Evolutionary conservation across 169 alveolate species (phyloP).

Genomic region (Plasmodium cynomolgi): DNA sequence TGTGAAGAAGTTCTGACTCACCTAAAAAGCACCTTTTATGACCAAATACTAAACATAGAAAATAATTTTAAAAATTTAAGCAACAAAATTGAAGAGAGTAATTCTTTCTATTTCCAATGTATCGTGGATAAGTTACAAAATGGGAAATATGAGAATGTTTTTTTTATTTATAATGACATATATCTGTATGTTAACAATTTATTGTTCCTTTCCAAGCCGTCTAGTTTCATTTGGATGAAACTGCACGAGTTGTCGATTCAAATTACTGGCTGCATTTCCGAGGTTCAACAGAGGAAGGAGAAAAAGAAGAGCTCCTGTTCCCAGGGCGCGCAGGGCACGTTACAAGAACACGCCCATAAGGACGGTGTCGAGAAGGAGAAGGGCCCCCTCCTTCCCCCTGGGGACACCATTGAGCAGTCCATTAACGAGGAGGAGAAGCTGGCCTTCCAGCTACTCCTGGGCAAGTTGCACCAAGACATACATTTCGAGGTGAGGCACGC

Average conservation of each 20-base stretch:
- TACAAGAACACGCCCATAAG: neutral
- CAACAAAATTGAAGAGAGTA: constrained; percentile 47
- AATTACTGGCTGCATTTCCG: constrained; percentile 10
- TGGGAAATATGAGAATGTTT: constrained; percentile 27
- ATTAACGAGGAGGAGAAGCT: constrained; percentile 60
- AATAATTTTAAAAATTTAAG: constrained; percentile 60
- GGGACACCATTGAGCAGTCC: constrained; percentile 8
- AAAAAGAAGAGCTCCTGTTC: neutral
- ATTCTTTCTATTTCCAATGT: constrained; percentile 48
- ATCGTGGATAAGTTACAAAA: constrained; percentile 42
- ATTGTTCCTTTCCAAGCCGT: constrained; percentile 56
- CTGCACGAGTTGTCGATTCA: constrained; percentile 45
- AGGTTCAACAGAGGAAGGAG: constrained; percentile 34
- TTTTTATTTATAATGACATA: constrained; percentile 40
- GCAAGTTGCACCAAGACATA: constrained; percentile 44
- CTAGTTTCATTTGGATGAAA: constrained; percentile 68
- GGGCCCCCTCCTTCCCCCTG: neutral
- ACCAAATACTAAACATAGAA: constrained; percentile 45
- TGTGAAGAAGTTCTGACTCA: constrained; percentile 36
- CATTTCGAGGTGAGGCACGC: constrained; percentile 55
- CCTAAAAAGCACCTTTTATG: constrained; percentile 12
- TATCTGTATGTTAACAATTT: constrained; percentile 49
- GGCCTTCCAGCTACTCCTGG: constrained; percentile 65
- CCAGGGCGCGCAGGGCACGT: neutral
- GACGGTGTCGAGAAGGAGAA: neutral